Evolutionary conservation across 441 rosid species (phyloP), one percentile per base, ranked within the genome.

Genomic region (Gossypium schwendimanii): DNA sequence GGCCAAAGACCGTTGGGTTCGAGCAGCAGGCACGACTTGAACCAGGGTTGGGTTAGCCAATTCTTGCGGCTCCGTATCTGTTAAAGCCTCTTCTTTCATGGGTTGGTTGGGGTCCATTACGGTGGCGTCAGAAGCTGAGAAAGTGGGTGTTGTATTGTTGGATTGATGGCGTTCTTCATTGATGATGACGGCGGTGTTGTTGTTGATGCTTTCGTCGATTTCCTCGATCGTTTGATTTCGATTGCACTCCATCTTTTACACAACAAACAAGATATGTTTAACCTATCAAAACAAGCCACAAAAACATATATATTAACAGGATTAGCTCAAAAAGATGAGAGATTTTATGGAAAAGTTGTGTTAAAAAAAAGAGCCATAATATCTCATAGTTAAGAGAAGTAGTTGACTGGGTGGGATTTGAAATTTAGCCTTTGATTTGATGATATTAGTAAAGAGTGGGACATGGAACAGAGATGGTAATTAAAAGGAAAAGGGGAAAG

Each of bases 81-180:
- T 69, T 8, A 78, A 17, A 9, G 71, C 75, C 70, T 83, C 89
- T 74, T 84, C 74, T 67, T 86, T 86, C 81, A 81, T 69, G 8
- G 71, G 71, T 33, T 73, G n/a, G 20, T 68, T 59, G 10, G 82
- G 82, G 74, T 78, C 70, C 78, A 71, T 49, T 45, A 49, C 53
- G n/a, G 82, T 78, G 39, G 75, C 54, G 49, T 82, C 74, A 1
- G 77, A 66, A 15, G 64, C 33, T 2, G 79, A 72, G 66, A 79
- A 76, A 53, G 70, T 80, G 5, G 55, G 21, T 33, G 59, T 28
- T 23, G 66, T 28, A 20, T 26, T 73, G 49, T 71, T 68, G 15
- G 79, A 71, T 39, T 12, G 76, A 12, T 26, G 63, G 18, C 55
- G 75, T 28, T 26, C n/a, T 14, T 49, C 69, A 36, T 60, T 41